Percentiles rank a stretch among this genome's conserved stretches.
Evolutionary conservation across 495 filamentous ascomycete genomes (phyloP).

Genomic region (Penicillium desertorum): DNA sequence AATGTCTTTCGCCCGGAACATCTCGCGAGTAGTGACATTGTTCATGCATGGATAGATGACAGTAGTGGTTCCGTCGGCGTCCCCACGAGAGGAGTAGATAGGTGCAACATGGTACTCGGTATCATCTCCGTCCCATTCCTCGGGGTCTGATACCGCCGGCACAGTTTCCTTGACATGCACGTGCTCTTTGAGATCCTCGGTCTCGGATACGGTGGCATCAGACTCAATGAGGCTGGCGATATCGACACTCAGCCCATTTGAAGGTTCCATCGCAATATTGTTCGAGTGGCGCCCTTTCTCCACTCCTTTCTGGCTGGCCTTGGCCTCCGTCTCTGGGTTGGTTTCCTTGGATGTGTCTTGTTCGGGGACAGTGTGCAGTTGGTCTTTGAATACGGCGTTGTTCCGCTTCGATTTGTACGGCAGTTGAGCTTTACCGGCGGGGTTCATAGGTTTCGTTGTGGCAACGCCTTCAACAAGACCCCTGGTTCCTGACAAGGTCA

Average conservation of each 20-base stretch:
- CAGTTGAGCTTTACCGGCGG: constrained; percentile 41
- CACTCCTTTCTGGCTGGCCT: constrained; percentile 8
- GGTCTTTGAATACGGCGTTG: constrained; percentile 66
- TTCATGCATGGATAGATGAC: constrained; percentile 64
- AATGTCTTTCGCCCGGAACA: constrained; percentile 64
- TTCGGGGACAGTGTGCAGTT: constrained; percentile 35
- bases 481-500: constrained; percentile 50
- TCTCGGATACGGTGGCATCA: constrained; percentile 18
- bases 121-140: constrained; percentile 76
- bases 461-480: constrained; percentile 45
- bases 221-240: constrained; percentile 3
- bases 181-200: constrained; percentile 20
- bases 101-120: constrained; percentile 76
- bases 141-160: constrained; percentile 53
- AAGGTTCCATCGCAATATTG: background rate
- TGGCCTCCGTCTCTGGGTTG: constrained; percentile 14
- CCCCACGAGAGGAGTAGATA: constrained; percentile 68
- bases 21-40: constrained; percentile 48
- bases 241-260: background rate
- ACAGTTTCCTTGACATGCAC: background rate
- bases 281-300: background rate
- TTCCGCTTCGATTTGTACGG: constrained; percentile 54
- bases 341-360: constrained; percentile 44
- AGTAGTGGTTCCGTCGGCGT: constrained; percentile 73
- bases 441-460: constrained; percentile 33